Evolutionary conservation across 169 alveolate species (phyloP).

Genomic region (Eimeria praecox): DNA sequence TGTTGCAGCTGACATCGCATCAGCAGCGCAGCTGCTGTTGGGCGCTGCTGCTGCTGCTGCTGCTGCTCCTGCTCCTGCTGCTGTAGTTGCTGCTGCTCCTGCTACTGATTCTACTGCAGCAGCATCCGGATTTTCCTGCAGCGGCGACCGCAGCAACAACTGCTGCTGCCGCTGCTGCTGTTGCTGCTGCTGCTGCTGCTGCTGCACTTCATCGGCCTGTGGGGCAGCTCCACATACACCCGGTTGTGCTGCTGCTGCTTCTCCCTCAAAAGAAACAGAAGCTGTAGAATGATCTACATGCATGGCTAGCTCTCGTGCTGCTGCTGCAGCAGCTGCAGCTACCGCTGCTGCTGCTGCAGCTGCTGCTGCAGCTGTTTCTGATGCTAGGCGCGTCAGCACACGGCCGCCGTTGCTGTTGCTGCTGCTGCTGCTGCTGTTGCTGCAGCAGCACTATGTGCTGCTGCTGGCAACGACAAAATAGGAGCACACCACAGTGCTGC

Average conservation of each 20-base stretch:
- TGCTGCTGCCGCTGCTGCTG: slow-evolving; percentile 15
- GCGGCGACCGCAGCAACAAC: slow-evolving; percentile 16
- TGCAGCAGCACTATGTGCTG: slow-evolving; percentile 7
- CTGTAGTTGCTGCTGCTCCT: slow-evolving; percentile 17
- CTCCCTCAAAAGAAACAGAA: background rate
- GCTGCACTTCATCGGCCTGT: slow-evolving; percentile 1
- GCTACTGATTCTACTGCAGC: slow-evolving; percentile 43
- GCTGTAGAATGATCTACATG: slow-evolving; percentile 24
- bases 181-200: background rate
- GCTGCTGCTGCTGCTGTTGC: slow-evolving; percentile 33
- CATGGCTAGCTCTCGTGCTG: slow-evolving; percentile 20
- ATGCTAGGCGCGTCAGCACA: background rate
- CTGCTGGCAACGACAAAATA: background rate
- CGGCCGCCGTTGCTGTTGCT: slow-evolving; percentile 12
- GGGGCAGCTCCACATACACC: slow-evolving; percentile 18
- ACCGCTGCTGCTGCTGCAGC: slow-evolving; percentile 52
- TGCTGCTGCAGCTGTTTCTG: slow-evolving; percentile 31
- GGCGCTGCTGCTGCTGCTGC: slow-evolving; percentile 12
- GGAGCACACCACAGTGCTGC: background rate
- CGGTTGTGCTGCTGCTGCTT: slow-evolving; percentile 27
- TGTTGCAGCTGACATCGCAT: no score
- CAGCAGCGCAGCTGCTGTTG: no score
- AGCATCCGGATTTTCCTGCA: background rate
- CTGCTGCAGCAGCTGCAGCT: slow-evolving; percentile 10
- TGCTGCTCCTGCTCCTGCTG: slow-evolving; percentile 19